These are phyloP conservation scores for Cyberlindnera misumaiensis DNA, from an alignment of 805 yeast genomes.

Conservation along the genomic window DNA sequence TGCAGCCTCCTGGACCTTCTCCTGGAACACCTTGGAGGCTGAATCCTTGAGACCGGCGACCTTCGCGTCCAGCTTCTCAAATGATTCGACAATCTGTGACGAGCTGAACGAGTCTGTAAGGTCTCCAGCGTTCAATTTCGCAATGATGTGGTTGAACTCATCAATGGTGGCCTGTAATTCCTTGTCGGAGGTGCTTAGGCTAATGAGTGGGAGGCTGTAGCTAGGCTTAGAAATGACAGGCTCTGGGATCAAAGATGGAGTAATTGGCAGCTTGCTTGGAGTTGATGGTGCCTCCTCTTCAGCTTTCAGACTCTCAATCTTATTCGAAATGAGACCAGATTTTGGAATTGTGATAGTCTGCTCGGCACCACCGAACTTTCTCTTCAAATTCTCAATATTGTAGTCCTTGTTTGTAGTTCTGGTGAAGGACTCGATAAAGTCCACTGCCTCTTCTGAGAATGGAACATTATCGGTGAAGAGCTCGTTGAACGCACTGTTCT, in stretches of 20 bases:
- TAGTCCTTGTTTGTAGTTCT: conserved; percentile 18
- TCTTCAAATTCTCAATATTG: conserved; percentile 30
- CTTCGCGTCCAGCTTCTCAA: conserved; percentile 18
- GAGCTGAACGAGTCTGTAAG: conserved; percentile 10
- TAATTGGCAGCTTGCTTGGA: too few relatives aligned
- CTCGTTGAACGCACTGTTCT: conserved; percentile 55
- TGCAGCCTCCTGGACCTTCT: conserved; percentile 19
- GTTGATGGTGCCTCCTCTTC: conserved; percentile 9
- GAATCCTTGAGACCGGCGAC: conserved; percentile 10
- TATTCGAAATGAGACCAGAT: conserved; percentile 30
- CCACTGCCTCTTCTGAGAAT: conserved; percentile 48
- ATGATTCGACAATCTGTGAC: conserved; percentile 9
- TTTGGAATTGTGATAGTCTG: conserved; percentile 33
- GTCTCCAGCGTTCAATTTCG: conserved; percentile 19
- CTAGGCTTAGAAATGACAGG: conserved; percentile 3
- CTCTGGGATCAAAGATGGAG: conserved; percentile 2
- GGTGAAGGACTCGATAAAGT: conserved; percentile 36
- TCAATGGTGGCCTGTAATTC: conserved; percentile 18
- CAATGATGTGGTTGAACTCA: conserved; percentile 20
- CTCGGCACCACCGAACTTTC: conserved; percentile 32
- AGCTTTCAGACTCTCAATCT: conserved; percentile 23
- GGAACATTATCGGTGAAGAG: conserved; percentile 60
- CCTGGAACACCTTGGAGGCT: conserved; percentile 8
- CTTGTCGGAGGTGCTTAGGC: conserved; percentile 24
- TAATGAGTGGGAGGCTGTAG: conserved; percentile 22